Percentiles rank a stretch among this genome's conserved stretches.
Conservation (phyloP, 352 stramenopile species). For the Vaucheria bursata region DNA sequence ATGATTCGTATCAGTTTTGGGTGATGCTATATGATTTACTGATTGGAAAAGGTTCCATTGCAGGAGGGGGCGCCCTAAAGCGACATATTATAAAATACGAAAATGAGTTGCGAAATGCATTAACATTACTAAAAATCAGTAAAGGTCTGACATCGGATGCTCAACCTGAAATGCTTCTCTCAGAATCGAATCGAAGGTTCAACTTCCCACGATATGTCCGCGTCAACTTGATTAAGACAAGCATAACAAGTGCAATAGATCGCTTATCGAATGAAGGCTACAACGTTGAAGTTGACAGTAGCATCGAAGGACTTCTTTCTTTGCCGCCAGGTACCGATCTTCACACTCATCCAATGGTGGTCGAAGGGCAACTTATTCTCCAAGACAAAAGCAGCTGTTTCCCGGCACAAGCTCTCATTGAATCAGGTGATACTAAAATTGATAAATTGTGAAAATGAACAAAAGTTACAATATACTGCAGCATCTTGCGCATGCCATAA, state of each 20-base stretch:
- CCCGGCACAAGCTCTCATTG: constrained; percentile 84
- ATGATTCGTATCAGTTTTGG: constrained; percentile 27
- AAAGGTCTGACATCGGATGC: constrained; percentile 17
- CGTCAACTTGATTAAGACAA: constrained; percentile 33
- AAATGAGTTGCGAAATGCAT: constrained; percentile 5
- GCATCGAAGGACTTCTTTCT: constrained; percentile 34
- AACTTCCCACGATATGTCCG: constrained; percentile 39
- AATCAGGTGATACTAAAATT: too few species aligned
- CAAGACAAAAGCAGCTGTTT: constrained; percentile 94
- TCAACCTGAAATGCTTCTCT: constrained; percentile 28
- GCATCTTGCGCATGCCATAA: too few species aligned
- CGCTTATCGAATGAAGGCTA: constrained; percentile 20
- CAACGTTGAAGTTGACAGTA: constrained; percentile 17
- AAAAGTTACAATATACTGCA: too few species aligned
- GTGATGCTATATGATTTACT: constrained; percentile 48
- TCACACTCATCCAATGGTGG: constrained; percentile 41
- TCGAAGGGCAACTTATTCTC: constrained; percentile 35
- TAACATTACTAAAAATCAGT: constrained; percentile 13
- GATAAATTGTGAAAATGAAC: too few species aligned
- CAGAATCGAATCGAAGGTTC: constrained; percentile 18
- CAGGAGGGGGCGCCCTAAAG: constrained; percentile 42
- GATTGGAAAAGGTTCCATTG: constrained; percentile 41
- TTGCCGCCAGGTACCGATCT: constrained; percentile 42
- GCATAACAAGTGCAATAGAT: constrained; percentile 3
- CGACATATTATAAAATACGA: constrained; percentile 31